These are phyloP conservation scores for Antrodiella citrinella DNA, from an alignment of 768 basidiomycete genomes.

Conservation along the genomic window DNA sequence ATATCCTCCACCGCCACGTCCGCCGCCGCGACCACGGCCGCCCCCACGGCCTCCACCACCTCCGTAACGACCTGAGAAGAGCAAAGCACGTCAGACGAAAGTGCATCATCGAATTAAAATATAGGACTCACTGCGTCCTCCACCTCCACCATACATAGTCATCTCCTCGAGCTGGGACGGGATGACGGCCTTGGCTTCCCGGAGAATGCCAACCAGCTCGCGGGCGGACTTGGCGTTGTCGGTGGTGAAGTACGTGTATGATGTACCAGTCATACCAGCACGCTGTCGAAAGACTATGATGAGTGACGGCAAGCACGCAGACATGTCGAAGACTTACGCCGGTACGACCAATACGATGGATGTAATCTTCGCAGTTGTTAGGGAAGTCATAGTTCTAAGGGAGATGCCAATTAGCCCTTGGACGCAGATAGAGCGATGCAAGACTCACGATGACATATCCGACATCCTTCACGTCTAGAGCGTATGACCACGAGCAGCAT, in stretches of 20 bases:
- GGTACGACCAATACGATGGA: constrained; percentile 97
- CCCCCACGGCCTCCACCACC: constrained; percentile 32
- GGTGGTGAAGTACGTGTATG: constrained; percentile 78
- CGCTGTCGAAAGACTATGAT: no score
- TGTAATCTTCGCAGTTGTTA: constrained; percentile 97
- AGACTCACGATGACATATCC: constrained; percentile 89
- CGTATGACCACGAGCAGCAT: constrained; percentile 11
- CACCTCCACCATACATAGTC: constrained; percentile 79
- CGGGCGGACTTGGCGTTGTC: constrained; percentile 44
- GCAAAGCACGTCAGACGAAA: not conserved
- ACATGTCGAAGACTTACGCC: constrained; percentile 54
- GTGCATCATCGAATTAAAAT: no score
- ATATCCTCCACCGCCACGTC: constrained; percentile 37
- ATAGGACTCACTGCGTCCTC: constrained; percentile 53
- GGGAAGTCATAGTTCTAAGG: constrained; percentile 98
- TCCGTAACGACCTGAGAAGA: constrained; percentile 48
- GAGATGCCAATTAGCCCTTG: no score
- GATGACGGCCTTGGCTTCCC: constrained; percentile 79
- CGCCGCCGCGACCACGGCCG: constrained; percentile 30
- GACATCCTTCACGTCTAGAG: constrained; percentile 99
- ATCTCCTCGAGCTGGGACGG: constrained; percentile 92
- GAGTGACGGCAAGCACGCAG: no score
- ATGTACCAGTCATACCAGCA: constrained; percentile 85
- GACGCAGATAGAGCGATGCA: no score
- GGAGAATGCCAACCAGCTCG: constrained; percentile 79